Evolutionary conservation across 768 basidiomycete species (phyloP).

Genomic region (Rhodocollybia butyracea): DNA sequence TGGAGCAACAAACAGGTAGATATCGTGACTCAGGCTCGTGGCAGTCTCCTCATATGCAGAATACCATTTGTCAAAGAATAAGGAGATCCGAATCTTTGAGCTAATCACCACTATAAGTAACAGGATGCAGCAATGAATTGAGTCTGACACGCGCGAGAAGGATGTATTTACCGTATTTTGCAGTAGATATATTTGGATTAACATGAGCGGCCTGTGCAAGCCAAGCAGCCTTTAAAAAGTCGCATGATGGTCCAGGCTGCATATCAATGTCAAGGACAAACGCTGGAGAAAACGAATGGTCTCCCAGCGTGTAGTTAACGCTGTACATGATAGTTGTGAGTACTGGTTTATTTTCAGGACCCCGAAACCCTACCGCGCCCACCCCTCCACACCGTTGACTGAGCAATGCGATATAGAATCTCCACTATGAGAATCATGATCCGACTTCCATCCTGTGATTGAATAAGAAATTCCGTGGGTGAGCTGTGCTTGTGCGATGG

Average conservation of each 20-base stretch:
- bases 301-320: background rate
- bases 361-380: background rate
- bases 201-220: background rate
- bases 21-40: background rate
- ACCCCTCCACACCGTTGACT: background rate
- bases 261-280: background rate
- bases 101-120: background rate
- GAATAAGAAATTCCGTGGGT: background rate
- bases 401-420: background rate
- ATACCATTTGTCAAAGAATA: background rate
- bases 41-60: background rate
- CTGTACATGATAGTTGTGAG: background rate
- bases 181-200: background rate
- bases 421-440: too few species aligned
- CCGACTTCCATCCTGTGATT: background rate
- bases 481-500: background rate
- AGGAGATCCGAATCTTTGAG: background rate
- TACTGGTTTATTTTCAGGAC: background rate
- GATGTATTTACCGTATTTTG: background rate
- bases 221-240: background rate
- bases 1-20: background rate
- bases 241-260: background rate
- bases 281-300: background rate
- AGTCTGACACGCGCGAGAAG: too few species aligned
- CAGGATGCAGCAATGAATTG: background rate